These are phyloP conservation scores for Colletotrichum sp. DNA, from an alignment of 2,329 filamentous ascomycete species.

Conservation along the genomic window DNA sequence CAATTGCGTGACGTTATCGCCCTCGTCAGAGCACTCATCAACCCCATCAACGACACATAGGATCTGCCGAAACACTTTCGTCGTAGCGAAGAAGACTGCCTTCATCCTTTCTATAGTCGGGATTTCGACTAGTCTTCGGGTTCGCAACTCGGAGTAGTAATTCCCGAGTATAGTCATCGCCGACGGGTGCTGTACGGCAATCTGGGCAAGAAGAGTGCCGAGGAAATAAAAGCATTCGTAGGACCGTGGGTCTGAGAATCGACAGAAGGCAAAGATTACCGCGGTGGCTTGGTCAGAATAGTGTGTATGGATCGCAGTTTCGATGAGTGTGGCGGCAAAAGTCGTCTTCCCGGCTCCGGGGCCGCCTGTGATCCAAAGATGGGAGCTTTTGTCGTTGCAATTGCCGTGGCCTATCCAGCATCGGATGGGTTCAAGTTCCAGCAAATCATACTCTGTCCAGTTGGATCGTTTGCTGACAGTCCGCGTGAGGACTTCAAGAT, in stretches of 20 bases:
- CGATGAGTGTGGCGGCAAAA: background rate
- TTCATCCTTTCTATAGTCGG: background rate
- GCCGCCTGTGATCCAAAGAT: background rate
- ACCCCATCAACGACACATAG: background rate
- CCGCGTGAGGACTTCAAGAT: background rate
- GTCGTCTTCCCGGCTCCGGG: background rate
- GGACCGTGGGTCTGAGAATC: background rate
- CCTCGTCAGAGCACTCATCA: background rate
- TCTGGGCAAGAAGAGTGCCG: background rate
- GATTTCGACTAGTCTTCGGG: background rate
- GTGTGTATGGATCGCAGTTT: background rate
- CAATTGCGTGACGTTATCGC: background rate
- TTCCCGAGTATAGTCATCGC: background rate
- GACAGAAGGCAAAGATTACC: background rate
- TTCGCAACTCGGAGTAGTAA: background rate
- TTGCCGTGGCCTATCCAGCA: background rate
- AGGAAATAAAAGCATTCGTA: background rate
- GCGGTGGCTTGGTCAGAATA: background rate
- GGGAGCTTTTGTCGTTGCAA: background rate
- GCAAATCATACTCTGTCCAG: background rate
- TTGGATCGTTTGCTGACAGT: background rate
- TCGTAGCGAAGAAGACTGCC: background rate
- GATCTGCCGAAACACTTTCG: background rate
- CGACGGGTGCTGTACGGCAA: background rate
- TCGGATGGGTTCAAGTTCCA: background rate